These are phyloP conservation scores for Diaporthe amygdali DNA, from an alignment of 2,329 filamentous ascomycete species.

Conservation along the genomic window DNA sequence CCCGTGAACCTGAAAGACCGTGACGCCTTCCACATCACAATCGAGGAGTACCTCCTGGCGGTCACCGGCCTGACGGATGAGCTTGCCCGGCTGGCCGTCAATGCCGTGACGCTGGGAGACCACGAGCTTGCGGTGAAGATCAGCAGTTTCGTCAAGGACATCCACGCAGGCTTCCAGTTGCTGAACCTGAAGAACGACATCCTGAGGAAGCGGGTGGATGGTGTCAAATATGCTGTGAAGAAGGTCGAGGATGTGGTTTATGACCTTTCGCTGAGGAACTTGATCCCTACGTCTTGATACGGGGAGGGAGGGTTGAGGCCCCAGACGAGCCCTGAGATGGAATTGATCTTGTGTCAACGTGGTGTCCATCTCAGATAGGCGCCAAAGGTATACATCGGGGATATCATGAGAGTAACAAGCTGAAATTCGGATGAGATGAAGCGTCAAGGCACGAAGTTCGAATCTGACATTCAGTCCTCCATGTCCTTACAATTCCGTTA, in stretches of 20 bases:
- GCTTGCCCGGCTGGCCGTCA: slow-evolving; percentile 87
- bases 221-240: slow-evolving; percentile 97
- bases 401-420: too few species aligned
- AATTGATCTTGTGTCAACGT: neutral
- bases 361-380: neutral
- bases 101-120: slow-evolving; percentile 91
- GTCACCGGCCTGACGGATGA: slow-evolving; percentile 90
- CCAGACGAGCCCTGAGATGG: neutral
- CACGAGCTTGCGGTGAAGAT: slow-evolving; percentile 86
- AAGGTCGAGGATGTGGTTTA: slow-evolving; percentile 98
- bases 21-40: slow-evolving; percentile 92
- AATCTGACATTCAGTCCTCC: neutral
- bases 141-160: slow-evolving; percentile 89
- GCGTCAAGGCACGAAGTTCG: neutral
- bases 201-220: slow-evolving; percentile 85
- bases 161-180: slow-evolving; percentile 95
- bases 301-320: neutral
- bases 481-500: too few species aligned
- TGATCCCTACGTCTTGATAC: slow-evolving; percentile 59
- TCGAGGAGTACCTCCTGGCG: slow-evolving; percentile 94
- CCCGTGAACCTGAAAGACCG: slow-evolving; percentile 89
- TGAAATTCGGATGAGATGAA: neutral
- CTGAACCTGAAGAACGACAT: slow-evolving; percentile 97
- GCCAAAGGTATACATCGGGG: neutral
- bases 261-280: slow-evolving; percentile 84